Evolutionary conservation across 1,284 basidiomycete genomes (phyloP).

Genomic region (Ceratobasidium sp.): DNA sequence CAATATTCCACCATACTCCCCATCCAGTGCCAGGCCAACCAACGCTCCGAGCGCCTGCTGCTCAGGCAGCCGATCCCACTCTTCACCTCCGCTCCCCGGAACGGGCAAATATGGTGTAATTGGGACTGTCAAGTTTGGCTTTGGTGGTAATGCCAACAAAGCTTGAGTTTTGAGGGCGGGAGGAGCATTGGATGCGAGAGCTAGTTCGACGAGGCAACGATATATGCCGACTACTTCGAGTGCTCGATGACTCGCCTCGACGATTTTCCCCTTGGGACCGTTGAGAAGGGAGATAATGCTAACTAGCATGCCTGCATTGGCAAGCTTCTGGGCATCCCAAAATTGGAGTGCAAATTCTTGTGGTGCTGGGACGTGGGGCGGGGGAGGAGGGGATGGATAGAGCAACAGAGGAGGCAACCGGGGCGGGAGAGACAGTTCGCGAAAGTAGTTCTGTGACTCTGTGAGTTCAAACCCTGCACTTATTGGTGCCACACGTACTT

Average conservation of each 20-base stretch:
- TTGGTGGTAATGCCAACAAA: slow-evolving; percentile 69
- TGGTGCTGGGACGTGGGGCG: slow-evolving; percentile 71
- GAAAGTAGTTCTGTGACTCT: slow-evolving; percentile 86
- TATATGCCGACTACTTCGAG: slow-evolving; percentile 61
- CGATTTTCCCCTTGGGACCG: slow-evolving; percentile 19
- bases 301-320: slow-evolving; percentile 78
- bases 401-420: slow-evolving; percentile 83
- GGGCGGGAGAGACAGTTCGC: slow-evolving; percentile 87
- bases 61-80: slow-evolving; percentile 72
- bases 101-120: slow-evolving; percentile 82
- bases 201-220: slow-evolving; percentile 86
- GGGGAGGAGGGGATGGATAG: slow-evolving; percentile 75
- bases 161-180: slow-evolving; percentile 82
- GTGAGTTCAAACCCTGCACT: slow-evolving; percentile 7
- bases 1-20: slow-evolving; percentile 75
- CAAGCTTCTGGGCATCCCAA: slow-evolving; percentile 91
- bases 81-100: slow-evolving; percentile 83
- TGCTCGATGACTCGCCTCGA: slow-evolving; percentile 21
- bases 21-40: slow-evolving; percentile 73
- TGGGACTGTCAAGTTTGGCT: slow-evolving; percentile 52
- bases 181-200: slow-evolving; percentile 91
- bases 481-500: slow-evolving; percentile 61
- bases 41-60: slow-evolving; percentile 55
- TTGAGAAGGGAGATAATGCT: slow-evolving; percentile 47
- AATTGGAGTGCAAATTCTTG: slow-evolving; percentile 96